Evolutionary conservation across 164 flowering plant species (phyloP).

Genomic region (Liriodendron chinense): DNA sequence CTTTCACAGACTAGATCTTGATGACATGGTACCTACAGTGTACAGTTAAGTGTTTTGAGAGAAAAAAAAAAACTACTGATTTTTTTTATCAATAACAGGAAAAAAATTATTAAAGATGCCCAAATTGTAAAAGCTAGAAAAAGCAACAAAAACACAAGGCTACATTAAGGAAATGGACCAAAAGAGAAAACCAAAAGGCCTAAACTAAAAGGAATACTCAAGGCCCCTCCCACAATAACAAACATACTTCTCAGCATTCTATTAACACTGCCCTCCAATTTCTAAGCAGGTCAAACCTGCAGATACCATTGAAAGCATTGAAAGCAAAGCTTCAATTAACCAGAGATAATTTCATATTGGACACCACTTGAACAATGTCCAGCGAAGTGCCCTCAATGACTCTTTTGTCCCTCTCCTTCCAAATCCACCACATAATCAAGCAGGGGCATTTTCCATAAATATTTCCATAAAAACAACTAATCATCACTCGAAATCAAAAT

Average conservation of each 20-base stretch:
- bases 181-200: neutral
- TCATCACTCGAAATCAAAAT: no score
- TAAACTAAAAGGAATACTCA: neutral
- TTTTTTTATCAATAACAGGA: neutral
- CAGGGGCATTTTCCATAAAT: no score
- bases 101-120: neutral
- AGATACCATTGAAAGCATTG: neutral
- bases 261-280: no score
- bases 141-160: neutral
- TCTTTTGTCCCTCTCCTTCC: neutral
- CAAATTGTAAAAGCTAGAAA: neutral
- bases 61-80: neutral
- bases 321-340: neutral
- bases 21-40: slow-evolving; percentile 86
- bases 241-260: no score
- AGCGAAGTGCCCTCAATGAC: no score
- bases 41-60: neutral
- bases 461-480: no score
- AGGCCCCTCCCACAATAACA: no score
- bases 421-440: no score
- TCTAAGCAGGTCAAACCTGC: neutral
- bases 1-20: slow-evolving; percentile 91
- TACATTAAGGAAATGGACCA: neutral
- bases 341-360: neutral
- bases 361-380: neutral